These are phyloP conservation scores for Saitozyma sp. DNA, from an alignment of 768 basidiomycete species.

Conservation along the genomic window DNA sequence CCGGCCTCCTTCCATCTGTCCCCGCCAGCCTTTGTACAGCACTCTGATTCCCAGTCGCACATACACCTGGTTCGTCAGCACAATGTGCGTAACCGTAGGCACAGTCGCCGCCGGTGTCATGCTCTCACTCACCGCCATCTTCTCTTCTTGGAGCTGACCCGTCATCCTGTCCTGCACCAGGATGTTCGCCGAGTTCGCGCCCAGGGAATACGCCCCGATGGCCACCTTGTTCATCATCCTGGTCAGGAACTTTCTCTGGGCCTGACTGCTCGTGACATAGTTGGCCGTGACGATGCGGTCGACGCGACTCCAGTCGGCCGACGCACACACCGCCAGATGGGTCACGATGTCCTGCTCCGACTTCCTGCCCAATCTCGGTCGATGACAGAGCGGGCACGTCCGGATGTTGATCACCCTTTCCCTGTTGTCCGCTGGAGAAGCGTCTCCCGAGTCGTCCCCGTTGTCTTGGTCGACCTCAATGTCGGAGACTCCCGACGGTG, in stretches of 20 bases:
- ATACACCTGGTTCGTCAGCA: slow-evolving; percentile 62
- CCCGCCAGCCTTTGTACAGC: slow-evolving; percentile 82
- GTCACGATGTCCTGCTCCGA: slow-evolving; percentile 94
- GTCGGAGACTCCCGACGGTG: slow-evolving; percentile 14
- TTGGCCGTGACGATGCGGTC: slow-evolving; percentile 88
- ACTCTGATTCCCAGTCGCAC: slow-evolving; percentile 88
- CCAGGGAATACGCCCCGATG: slow-evolving; percentile 81
- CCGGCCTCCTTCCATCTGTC: slow-evolving; percentile 82
- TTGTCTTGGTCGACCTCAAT: slow-evolving; percentile 33
- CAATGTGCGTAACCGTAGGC: background rate
- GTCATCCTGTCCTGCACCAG: slow-evolving; percentile 92
- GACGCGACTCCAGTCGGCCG: slow-evolving; percentile 85
- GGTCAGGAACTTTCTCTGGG: slow-evolving; percentile 96
- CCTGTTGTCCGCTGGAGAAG: slow-evolving; percentile 45
- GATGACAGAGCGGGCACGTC: slow-evolving; percentile 90
- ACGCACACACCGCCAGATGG: slow-evolving; percentile 94
- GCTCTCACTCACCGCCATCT: slow-evolving; percentile 62
- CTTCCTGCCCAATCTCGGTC: slow-evolving; percentile 77
- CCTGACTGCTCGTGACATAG: slow-evolving; percentile 90
- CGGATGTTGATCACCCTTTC: slow-evolving; percentile 92
- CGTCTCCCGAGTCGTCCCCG: slow-evolving; percentile 21
- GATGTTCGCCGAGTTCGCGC: slow-evolving; percentile 97
- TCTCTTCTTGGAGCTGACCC: slow-evolving; percentile 92
- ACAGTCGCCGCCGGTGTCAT: background rate
- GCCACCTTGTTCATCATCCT: slow-evolving; percentile 83